Evolutionary conservation across 2,329 filamentous ascomycete species (phyloP).

Genomic region (Fusarium caatingaense): DNA sequence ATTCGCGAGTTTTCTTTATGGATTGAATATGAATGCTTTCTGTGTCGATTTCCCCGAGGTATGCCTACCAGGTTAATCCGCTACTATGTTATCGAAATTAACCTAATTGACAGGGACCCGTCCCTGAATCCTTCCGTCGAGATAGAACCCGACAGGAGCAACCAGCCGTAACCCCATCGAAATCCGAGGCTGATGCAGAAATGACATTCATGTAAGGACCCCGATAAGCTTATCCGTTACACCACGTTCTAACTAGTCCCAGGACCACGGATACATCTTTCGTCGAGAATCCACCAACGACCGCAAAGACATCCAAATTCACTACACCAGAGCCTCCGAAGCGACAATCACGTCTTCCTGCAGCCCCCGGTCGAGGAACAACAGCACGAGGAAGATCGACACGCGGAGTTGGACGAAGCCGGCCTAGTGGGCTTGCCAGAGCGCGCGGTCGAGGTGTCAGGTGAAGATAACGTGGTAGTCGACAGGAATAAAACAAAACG

Average conservation of each 20-base stretch:
- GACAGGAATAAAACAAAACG: constrained; percentile 29
- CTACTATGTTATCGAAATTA: constrained; percentile 4
- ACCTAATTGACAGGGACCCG: constrained; percentile 71
- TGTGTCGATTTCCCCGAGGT: constrained; percentile 98
- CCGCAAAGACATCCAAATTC: constrained; percentile 63
- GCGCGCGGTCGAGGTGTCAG: constrained; percentile 60
- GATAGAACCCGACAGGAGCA: constrained; percentile 69
- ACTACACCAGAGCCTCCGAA: constrained; percentile 52
- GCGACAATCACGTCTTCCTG: constrained; percentile 61
- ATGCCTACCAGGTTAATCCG: constrained; percentile 33
- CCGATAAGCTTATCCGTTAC: neutral
- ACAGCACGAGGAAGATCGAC: constrained; percentile 49
- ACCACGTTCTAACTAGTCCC: constrained; percentile 33
- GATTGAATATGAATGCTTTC: constrained; percentile 98
- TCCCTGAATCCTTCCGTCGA: constrained; percentile 83
- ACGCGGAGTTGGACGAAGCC: constrained; percentile 48
- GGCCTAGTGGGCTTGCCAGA: constrained; percentile 60
- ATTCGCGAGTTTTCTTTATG: constrained; percentile 95
- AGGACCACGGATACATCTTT: constrained; percentile 94
- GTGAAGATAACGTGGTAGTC: constrained; percentile 47
- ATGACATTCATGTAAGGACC: constrained; percentile 82
- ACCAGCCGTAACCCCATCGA: constrained; percentile 40
- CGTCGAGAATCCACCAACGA: constrained; percentile 80
- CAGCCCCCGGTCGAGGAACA: constrained; percentile 54
- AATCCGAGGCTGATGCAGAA: constrained; percentile 66